Conservation (phyloP, 148 eudicot genomes). For the Cornus florida region DNA sequence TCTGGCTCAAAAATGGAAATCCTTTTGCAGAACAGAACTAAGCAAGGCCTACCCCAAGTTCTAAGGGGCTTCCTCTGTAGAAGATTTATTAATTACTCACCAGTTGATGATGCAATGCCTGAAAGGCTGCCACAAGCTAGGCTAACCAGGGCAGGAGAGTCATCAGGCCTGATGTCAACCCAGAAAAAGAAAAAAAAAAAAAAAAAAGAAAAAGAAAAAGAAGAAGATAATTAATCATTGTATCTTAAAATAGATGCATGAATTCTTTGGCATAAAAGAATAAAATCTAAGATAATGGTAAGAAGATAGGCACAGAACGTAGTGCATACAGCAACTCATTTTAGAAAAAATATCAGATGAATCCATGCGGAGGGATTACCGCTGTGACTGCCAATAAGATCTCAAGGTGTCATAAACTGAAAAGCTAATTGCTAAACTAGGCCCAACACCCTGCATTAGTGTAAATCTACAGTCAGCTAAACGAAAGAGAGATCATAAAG, state of each 20-base stretch:
- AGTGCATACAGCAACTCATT: background rate
- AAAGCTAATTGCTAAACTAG: constrained; percentile 93
- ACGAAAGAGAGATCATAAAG: background rate
- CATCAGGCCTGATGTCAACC: constrained; percentile 60
- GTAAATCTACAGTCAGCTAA: constrained; percentile 7
- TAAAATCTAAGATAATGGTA: background rate
- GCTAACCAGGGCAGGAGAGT: constrained; percentile 76
- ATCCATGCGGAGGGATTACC: constrained; percentile 39
- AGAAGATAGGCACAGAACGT: background rate
- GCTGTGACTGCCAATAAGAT: constrained; percentile 67
- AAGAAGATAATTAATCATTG: no score
- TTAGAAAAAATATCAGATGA: background rate
- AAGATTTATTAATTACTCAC: constrained; percentile 46
- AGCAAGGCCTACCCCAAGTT: background rate
- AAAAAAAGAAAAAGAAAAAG: no score
- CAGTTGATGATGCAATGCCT: constrained; percentile 93
- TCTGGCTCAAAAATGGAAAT: constrained; percentile 2
- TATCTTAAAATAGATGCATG: background rate
- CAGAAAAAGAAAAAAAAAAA: no score
- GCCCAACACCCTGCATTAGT: constrained; percentile 83
- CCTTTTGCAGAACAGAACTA: background rate
- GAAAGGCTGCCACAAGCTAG: constrained; percentile 98
- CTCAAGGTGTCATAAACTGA: constrained; percentile 86
- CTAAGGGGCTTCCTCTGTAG: background rate
- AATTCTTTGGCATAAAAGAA: background rate